Conservation (phyloP, 164 flowering plant genomes). For the Paratinospora sagittata region DNA sequence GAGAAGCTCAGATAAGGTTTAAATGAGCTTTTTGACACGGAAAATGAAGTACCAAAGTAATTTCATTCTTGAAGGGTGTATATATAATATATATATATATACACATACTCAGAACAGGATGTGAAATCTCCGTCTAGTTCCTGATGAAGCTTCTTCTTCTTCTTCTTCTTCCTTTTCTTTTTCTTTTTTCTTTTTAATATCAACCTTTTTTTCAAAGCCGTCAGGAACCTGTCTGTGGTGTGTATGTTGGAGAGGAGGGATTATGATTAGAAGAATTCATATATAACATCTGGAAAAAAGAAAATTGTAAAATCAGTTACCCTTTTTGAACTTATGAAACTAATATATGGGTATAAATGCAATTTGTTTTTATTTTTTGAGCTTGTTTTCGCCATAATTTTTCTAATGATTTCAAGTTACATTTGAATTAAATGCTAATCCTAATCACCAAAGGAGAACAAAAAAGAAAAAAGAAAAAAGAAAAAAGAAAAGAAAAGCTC, state of each 20-base stretch:
- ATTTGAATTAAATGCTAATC: no score
- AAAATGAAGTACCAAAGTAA: neutral
- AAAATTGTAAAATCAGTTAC: neutral
- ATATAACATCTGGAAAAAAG: neutral
- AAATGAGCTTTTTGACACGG: neutral
- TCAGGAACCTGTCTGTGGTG: neutral
- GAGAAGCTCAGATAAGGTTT: neutral
- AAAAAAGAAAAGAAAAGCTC: no score
- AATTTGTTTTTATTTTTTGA: neutral
- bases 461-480: no score
- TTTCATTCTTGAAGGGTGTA: slow-evolving; percentile 3
- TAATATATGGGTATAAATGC: neutral
- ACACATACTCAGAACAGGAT: slow-evolving; percentile 1
- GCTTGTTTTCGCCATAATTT: no score
- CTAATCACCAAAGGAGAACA: no score
- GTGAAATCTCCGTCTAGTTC: no score
- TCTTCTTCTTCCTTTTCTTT: no score
- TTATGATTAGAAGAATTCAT: neutral
- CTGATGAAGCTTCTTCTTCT: neutral
- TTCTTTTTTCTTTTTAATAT: neutral
- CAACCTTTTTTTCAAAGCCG: neutral
- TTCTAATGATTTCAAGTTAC: no score
- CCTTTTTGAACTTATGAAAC: neutral
- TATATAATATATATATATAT: neutral
- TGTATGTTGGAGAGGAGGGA: neutral